Evolutionary conservation across 1,284 basidiomycete species (phyloP), one percentile per base, ranked within the genome.

Genomic region (Stereum hirsutum): DNA sequence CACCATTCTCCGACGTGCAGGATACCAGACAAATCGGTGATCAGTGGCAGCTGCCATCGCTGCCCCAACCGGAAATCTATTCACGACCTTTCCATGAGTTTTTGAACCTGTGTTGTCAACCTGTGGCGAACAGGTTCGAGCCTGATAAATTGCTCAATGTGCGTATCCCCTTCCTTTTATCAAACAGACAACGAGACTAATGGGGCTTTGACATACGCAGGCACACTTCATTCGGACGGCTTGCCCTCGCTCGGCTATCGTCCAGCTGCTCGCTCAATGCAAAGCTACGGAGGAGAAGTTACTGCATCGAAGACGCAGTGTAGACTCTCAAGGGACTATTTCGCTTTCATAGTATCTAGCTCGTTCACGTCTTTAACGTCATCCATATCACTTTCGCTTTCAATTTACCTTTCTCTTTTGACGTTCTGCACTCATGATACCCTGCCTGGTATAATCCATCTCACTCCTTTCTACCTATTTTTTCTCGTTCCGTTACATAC

Each of bases 51-150:
- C 84, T 81, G 75, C 86, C 85, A 4, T 62, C 74, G 10, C 57
- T 88, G 31, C 60, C 62, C 32, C 65, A 76, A 27, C 72, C 79
- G 6, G 71, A 79, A 41, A 59, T 73, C 4, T 83, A 73, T 54
- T 81, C 83, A 49, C 74, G 74, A 46, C 68, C 72, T 35, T 83
- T 88, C 58, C 81, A 85, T 55, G 81, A 85, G 39, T 88, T 89
- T 60, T 62, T 89, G 53, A 63, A 65, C 42, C 54, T 72, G 46
- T 88, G 84, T 55, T 84, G 81, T 19, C 69, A 78, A 43, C 75
- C 79, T 28, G 67, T 72, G 26, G 60, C 62, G 3, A 63, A 62
- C 41, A 67, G 85, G 51, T 80, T 81, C n/a, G 60, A 64, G 45
- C 68, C 84, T 15, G 63, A 59, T 30, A 76, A 78, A 37, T 57